Percentiles rank a stretch among this genome's conserved stretches.
These are phyloP conservation scores for Chimonanthus praecox DNA, from an alignment of 164 flowering plant species.

Conservation along the genomic window DNA sequence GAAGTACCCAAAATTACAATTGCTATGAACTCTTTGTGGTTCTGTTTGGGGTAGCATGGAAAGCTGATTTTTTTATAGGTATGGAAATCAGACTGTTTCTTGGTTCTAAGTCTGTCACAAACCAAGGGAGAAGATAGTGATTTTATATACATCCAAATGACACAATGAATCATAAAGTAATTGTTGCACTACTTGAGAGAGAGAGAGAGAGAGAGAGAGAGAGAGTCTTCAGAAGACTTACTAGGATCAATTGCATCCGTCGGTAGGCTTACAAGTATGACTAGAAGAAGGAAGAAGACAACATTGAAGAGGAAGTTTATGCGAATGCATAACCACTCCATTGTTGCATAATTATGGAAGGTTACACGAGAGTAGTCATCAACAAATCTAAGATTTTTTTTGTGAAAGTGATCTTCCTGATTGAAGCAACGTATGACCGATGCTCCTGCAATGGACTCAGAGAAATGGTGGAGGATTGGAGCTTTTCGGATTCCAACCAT, in stretches of 20 bases:
- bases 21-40: not conserved
- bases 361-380: constrained; percentile 64
- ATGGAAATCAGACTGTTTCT: too few relatives aligned
- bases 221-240: constrained; percentile 29
- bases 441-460: constrained; percentile 66
- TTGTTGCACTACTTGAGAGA: not conserved
- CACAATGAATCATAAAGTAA: not conserved
- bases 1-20: not conserved
- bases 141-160: not conserved
- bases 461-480: constrained; percentile 75
- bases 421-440: constrained; percentile 63
- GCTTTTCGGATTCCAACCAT: constrained; percentile 65
- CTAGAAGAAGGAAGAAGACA: constrained; percentile 62
- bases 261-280: constrained; percentile 72
- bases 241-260: constrained; percentile 64
- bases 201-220: not conserved
- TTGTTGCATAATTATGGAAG: constrained; percentile 65
- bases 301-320: constrained; percentile 74
- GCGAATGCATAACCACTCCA: constrained; percentile 85
- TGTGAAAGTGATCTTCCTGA: constrained; percentile 54
- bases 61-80: too few relatives aligned
- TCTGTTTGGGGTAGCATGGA: not conserved
- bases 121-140: too few relatives aligned
- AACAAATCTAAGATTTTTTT: constrained; percentile 32
- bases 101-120: too few relatives aligned